Evolutionary conservation across 2,329 filamentous ascomycete genomes (phyloP), one percentile per base, ranked within the genome.

Genomic region (Plectosphaerella sp.): DNA sequence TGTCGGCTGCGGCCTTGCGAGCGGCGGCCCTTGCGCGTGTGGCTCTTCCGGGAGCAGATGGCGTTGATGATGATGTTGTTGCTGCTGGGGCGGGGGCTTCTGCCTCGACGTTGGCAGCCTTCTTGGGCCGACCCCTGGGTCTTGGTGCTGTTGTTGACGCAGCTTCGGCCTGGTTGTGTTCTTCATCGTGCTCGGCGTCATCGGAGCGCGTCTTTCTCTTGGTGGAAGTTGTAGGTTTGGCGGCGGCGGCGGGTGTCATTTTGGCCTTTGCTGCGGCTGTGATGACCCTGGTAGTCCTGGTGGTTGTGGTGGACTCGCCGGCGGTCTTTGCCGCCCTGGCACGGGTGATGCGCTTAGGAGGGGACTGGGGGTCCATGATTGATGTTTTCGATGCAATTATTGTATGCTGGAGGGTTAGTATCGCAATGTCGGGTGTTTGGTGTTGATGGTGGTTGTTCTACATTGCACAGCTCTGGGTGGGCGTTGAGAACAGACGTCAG

Each of bases 301-400:
- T 47, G 7, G 58, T 54, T 42, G 66, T 62, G 24, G 68, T 61
- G 11, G 28, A 12, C 28, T 33, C 28, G 52, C 74, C 69, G 50
- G 59, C 62, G 35, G 64, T 64, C 62, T 71, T 76, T 43, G 73
- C 73, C 25, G 74, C 72, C 53, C 74, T 67, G 45, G 74, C 68
- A 49, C 81, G 77, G 56, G 81, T 84, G 61, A 83, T 75, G 57
- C 81, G 77, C 68, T 82, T 82, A 36, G 80, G 81, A 49, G 81
- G 80, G 53, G 78, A 83, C 57, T 71, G 65, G 49, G 68, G 67
- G 58, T 80, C 77, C 79, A 84, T 82, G 49, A 51, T 47, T 52
- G 51, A 49, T 50, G 51, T 46, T 56, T 45, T 12, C 28, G 28
- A 12, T 43, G 16, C 41, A 43, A 43, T 43, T 4, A 20, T 20